phyloP scores from a whole-genome alignment of 225 moss, liverwort and hornwort genomes.

The Lunularia cruciata region DNA sequence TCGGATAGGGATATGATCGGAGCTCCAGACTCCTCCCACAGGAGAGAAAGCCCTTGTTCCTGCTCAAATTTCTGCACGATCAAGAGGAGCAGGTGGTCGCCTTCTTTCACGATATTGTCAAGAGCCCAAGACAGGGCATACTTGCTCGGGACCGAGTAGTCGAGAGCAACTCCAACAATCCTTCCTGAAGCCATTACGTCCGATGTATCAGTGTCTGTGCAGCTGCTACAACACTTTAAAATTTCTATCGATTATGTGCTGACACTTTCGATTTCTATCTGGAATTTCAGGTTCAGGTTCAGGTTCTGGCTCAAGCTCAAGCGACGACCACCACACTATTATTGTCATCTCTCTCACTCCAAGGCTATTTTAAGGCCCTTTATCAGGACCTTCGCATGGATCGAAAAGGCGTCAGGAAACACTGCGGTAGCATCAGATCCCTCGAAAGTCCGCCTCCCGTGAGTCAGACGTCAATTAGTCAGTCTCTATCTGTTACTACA shows the following conservation, averaged over 20 bases:
- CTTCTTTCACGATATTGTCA: slow-evolving; percentile 17
- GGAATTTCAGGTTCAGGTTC: not conserved
- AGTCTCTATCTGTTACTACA: slow-evolving; percentile 4
- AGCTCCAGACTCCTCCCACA: slow-evolving; percentile 24
- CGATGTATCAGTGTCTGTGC: not conserved
- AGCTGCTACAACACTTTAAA: not conserved
- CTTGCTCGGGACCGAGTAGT: slow-evolving; percentile 19
- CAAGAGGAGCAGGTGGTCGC: slow-evolving; percentile 19
- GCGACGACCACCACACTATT: not conserved
- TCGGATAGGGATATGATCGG: slow-evolving; percentile 5
- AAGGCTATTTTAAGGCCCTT: not conserved
- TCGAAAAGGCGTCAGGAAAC: not conserved
- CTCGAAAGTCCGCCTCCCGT: not conserved
- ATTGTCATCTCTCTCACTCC: too few relatives aligned
- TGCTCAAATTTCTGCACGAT: slow-evolving; percentile 26
- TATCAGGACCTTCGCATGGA: not conserved
- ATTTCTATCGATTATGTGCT: not conserved
- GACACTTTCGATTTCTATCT: not conserved
- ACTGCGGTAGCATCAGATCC: not conserved
- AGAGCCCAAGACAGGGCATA: slow-evolving; percentile 27
- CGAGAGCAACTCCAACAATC: slow-evolving; percentile 25
- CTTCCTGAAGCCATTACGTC: slow-evolving; percentile 17
- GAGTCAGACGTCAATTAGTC: not conserved
- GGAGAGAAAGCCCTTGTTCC: slow-evolving; percentile 14
- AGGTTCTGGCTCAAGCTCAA: not conserved